These are phyloP conservation scores for Cyclotella atomus DNA, from an alignment of 108 stramenopile genomes.

Conservation along the genomic window DNA sequence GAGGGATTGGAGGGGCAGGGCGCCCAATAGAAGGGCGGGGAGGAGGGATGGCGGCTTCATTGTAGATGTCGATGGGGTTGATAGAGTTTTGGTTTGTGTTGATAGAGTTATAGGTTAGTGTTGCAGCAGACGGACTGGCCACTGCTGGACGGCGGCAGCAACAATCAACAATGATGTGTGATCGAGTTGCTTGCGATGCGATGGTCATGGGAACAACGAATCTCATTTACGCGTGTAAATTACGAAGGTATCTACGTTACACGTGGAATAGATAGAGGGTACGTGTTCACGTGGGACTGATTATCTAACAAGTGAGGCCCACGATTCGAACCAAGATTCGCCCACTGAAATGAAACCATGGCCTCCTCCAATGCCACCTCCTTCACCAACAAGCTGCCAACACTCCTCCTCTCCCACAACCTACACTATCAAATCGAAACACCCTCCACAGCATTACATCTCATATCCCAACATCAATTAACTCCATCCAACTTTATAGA, in stretches of 20 bases:
- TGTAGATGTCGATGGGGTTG: not conserved
- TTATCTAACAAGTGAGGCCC: not conserved
- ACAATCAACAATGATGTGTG: too few species aligned
- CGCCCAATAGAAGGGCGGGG: conserved; percentile 9
- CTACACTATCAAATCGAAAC: conserved; percentile 23
- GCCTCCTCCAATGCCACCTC: not conserved
- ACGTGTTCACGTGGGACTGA: not conserved
- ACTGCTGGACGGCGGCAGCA: too few species aligned
- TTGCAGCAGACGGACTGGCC: too few species aligned
- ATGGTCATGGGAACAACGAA: too few species aligned
- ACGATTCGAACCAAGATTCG: not conserved
- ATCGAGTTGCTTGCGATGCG: too few species aligned
- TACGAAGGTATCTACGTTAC: too few species aligned
- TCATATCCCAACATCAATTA: conserved; percentile 16
- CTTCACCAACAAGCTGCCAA: conserved; percentile 6
- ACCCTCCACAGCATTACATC: conserved; percentile 11
- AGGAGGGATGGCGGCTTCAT: conserved; percentile 28
- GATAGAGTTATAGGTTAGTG: not conserved
- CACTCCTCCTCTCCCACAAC: conserved; percentile 13
- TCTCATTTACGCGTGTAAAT: not conserved
- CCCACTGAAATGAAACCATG: too few species aligned
- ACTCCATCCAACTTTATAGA: conserved; percentile 22
- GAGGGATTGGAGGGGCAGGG: conserved; percentile 48
- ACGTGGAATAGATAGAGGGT: not conserved
- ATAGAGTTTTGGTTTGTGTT: not conserved